Base-by-base conservation (phyloP, 2,329 filamentous ascomycete species). In the Ceratocystis eucalypticola region DNA sequence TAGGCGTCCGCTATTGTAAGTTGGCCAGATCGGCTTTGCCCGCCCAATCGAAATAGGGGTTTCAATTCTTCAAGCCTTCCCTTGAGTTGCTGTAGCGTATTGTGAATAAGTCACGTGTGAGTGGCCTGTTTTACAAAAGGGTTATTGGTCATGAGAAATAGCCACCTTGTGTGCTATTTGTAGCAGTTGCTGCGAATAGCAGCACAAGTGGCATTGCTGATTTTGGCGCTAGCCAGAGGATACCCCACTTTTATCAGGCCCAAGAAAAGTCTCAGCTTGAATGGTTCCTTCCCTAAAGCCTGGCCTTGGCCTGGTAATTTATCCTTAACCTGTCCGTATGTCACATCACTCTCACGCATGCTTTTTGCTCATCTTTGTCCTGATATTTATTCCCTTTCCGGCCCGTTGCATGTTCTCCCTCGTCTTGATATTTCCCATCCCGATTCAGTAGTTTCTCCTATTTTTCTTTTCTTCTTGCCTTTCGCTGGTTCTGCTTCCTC, bases 101-200 rank as follows among this genome's bases (percentile, higher is more conserved):
- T 22, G 46, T 53, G n/a, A 33, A 8, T 41, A 41, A 8, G 55
- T 59, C 55, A 59, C 55, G 55, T 59, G 55, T 2, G 3, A 10
- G 25, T 20, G 30, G 55, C 55, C 20, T 53, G 48, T 28, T 28
- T 25, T 10, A 6, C 48, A 48, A 22, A 4, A 53, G 48, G 48
- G 48, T 6, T 5, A 25, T 25, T 15, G 20, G 8, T 4, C 10
- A 28, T 15, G 20, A 15, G 48, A 22, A 50, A 25, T 22, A 50
- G 48, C 22, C 12, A 25, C 8, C 20, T 2, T 20, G 12, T 59
- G 5, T 59, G 17, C 55, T 59, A 59, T 59, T 59, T 59, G 55
- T 37, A 37, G 55, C 55, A 59, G 55, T 59, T 41, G 33, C 55
- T 37, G 28, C 30, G 55, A 33, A 59, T 59, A 59, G 55, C 53